Evolutionary conservation across 2,329 filamentous ascomycete species (phyloP).

Genomic region (Alternaria sp.): DNA sequence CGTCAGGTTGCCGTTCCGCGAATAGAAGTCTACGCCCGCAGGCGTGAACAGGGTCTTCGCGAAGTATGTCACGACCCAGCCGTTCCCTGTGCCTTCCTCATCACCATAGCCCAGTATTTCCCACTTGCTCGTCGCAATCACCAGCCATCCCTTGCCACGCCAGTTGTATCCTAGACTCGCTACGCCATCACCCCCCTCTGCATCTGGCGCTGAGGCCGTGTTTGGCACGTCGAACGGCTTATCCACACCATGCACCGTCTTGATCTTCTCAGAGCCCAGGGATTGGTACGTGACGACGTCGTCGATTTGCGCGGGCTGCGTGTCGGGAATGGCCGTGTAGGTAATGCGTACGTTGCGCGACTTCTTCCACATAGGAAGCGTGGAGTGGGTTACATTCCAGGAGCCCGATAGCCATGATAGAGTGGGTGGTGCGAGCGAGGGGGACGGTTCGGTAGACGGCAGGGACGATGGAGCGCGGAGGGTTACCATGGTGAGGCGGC

Average conservation of each 20-base stretch:
- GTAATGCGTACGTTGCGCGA: slow-evolving; percentile 82
- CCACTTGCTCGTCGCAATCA: slow-evolving; percentile 77
- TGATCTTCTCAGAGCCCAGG: slow-evolving; percentile 58
- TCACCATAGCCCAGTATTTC: slow-evolving; percentile 80
- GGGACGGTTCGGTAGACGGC: slow-evolving; percentile 14
- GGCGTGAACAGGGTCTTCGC: slow-evolving; percentile 82
- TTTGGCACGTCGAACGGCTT: slow-evolving; percentile 48
- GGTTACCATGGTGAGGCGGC: slow-evolving; percentile 20
- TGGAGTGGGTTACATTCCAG: slow-evolving; percentile 49
- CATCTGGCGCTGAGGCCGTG: neutral
- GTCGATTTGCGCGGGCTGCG: slow-evolving; percentile 58
- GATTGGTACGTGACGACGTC: slow-evolving; percentile 76
- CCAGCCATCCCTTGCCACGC: slow-evolving; percentile 77
- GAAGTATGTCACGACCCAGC: slow-evolving; percentile 85
- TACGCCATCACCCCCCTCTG: slow-evolving; percentile 41
- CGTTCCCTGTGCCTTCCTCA: slow-evolving; percentile 53
- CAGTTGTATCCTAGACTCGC: slow-evolving; percentile 64
- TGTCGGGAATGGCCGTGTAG: slow-evolving; percentile 60
- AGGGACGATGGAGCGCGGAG: slow-evolving; percentile 39
- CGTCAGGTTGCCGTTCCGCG: slow-evolving; percentile 64
- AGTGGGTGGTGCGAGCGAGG: slow-evolving; percentile 44
- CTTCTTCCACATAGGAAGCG: slow-evolving; percentile 73
- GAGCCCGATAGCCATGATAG: slow-evolving; percentile 39
- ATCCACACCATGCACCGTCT: slow-evolving; percentile 71
- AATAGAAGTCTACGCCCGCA: slow-evolving; percentile 81